These are phyloP conservation scores for Chlamydomonas sphaeroides DNA, from an alignment of 139 green algal species.

Conservation along the genomic window DNA sequence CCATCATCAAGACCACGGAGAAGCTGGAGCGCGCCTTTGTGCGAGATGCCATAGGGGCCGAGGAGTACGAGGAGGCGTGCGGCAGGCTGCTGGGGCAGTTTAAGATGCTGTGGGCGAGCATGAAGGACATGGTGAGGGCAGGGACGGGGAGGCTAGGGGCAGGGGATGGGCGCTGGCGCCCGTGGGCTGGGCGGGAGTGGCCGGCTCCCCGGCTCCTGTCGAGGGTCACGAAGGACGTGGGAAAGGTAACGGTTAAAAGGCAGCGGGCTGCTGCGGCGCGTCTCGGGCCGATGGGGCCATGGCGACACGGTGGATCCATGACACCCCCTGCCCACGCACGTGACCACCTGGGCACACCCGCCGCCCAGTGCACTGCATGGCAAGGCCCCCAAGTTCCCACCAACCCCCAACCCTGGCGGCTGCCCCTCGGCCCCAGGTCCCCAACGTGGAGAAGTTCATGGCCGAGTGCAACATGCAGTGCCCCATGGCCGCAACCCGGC, in stretches of 20 bases:
- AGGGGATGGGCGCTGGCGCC: too few species aligned
- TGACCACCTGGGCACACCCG: too few species aligned
- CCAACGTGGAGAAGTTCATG: constrained; percentile 91
- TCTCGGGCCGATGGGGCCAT: not conserved
- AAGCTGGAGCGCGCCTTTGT: constrained; percentile 92
- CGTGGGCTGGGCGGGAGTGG: too few species aligned
- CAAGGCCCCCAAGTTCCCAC: too few species aligned
- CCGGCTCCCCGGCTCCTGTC: too few species aligned
- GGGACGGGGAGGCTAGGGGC: not conserved
- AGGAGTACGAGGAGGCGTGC: constrained; percentile 89
- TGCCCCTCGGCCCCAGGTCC: constrained; percentile 67
- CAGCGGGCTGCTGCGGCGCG: too few species aligned
- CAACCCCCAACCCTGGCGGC: too few species aligned
- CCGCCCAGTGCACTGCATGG: too few species aligned
- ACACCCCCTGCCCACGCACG: too few species aligned
- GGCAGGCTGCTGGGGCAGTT: constrained; percentile 93
- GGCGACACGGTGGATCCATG: not conserved
- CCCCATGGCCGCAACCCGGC: constrained; percentile 83
- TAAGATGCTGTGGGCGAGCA: constrained; percentile 82
- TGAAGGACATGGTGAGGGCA: constrained; percentile 71
- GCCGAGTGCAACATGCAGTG: constrained; percentile 95
- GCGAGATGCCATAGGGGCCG: constrained; percentile 75
- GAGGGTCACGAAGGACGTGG: too few species aligned
- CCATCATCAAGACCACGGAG: constrained; percentile 94
- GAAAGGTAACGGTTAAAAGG: too few species aligned